A percentile compares a stretch with the other conserved stretches of the same genome.
Conservation (phyloP, 148 eudicot genomes). For the Heliosperma pusillum region DNA sequence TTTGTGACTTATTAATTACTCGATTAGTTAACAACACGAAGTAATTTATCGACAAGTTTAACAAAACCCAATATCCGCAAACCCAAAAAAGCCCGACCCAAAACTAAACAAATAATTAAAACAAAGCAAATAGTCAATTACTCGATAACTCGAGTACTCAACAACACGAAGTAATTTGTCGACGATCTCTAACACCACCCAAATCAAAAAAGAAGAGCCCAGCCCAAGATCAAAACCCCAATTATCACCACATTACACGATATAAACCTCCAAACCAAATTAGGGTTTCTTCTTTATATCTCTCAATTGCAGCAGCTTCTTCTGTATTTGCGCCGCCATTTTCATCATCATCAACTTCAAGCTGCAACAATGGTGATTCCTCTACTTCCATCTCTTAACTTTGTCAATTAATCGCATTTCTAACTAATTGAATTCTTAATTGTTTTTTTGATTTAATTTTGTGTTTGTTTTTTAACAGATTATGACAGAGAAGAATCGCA, state of each 20-base stretch:
- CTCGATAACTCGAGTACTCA: no score
- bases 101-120: no score
- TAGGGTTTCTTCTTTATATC: constrained; percentile 21
- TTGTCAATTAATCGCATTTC: neutral
- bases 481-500: constrained; percentile 81
- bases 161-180: no score
- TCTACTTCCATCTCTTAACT: neutral
- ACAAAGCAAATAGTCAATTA: no score
- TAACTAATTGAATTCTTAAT: neutral
- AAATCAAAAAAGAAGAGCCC: neutral
- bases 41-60: no score
- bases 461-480: constrained; percentile 37
- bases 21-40: no score
- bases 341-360: constrained; percentile 1
- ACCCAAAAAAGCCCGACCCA: no score
- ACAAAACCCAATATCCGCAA: no score
- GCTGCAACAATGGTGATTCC: constrained; percentile 26
- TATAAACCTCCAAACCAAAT: constrained; percentile 7
- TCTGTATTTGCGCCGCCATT: neutral
- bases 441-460: neutral
- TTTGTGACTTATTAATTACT: no score
- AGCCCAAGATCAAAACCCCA: neutral
- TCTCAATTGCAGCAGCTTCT: neutral
- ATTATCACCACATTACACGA: neutral
- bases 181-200: no score